phyloP scores from a whole-genome alignment of 768 basidiomycete species.

The Gymnopilus dilepis region DNA sequence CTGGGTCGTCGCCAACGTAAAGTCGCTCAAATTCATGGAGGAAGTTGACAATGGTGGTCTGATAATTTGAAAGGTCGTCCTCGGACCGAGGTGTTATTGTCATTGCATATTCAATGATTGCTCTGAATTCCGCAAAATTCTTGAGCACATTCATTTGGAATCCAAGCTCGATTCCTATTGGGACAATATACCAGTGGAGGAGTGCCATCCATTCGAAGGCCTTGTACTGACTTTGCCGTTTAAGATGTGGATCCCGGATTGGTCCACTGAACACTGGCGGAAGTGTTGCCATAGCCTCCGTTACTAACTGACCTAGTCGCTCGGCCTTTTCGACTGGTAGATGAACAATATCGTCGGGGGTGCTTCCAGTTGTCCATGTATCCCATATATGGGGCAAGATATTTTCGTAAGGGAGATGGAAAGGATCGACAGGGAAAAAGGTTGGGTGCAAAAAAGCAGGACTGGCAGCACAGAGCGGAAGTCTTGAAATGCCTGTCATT shows the following conservation, averaged over 20 bases:
- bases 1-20: slow-evolving; percentile 33
- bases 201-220: slow-evolving; percentile 42
- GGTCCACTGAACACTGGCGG: slow-evolving; percentile 39
- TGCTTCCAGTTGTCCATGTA: slow-evolving; percentile 30
- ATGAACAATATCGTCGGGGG: slow-evolving; percentile 24
- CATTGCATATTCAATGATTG: slow-evolving; percentile 36
- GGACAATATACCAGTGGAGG: slow-evolving; percentile 40
- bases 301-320: slow-evolving; percentile 28
- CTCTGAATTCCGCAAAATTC: slow-evolving; percentile 34
- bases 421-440: slow-evolving; percentile 41
- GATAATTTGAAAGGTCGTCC: slow-evolving; percentile 26
- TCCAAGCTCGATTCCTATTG: slow-evolving; percentile 36
- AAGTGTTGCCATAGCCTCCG: slow-evolving; percentile 31
- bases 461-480: slow-evolving; percentile 35
- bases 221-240: slow-evolving; percentile 42
- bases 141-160: slow-evolving; percentile 27
- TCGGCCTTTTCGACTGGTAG: slow-evolving; percentile 13
- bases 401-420: slow-evolving; percentile 43
- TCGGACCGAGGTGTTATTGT: slow-evolving; percentile 23
- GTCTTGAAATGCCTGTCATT: slow-evolving; percentile 28
- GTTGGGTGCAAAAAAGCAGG: slow-evolving; percentile 36
- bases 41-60: slow-evolving; percentile 29
- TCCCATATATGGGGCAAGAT: slow-evolving; percentile 35
- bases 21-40: slow-evolving; percentile 30
- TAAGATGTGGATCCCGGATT: slow-evolving; percentile 33